Percentiles rank a stretch among this genome's conserved stretches.
Conservation (phyloP, 345 rosid species). For the Eucalyptus curtisii region DNA sequence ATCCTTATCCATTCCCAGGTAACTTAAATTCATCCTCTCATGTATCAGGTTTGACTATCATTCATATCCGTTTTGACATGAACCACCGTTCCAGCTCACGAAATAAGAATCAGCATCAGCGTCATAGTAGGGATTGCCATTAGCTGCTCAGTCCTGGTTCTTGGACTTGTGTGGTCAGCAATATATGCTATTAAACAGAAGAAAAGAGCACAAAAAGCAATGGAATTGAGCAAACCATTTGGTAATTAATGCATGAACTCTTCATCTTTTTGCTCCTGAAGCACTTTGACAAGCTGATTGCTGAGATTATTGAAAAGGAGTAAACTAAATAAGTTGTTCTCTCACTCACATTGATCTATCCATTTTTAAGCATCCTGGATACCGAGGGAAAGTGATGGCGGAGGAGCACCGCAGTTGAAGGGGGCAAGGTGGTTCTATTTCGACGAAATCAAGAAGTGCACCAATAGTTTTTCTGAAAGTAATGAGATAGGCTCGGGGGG, state of each 20-base stretch:
- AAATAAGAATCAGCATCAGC: constrained; percentile 26
- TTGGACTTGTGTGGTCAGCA: constrained; percentile 56
- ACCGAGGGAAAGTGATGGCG: constrained; percentile 66
- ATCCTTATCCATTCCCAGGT: constrained; percentile 83
- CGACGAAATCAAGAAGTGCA: constrained; percentile 78
- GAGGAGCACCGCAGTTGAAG: constrained; percentile 82
- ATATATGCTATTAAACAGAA: constrained; percentile 74
- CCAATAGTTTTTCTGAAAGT: constrained; percentile 49
- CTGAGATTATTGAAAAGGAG: neutral
- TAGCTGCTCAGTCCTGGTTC: constrained; percentile 34
- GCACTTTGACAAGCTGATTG: neutral
- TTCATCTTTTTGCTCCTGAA: neutral
- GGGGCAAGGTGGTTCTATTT: constrained; percentile 96
- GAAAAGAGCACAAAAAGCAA: constrained; percentile 88
- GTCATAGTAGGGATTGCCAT: constrained; percentile 35
- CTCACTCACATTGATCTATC: neutral
- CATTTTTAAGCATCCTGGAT: constrained; percentile 71
- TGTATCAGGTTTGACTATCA: neutral
- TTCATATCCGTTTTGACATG: constrained; percentile 13
- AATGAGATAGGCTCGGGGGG: constrained; percentile 92
- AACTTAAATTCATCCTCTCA: neutral
- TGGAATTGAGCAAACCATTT: constrained; percentile 68
- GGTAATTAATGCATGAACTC: constrained; percentile 24
- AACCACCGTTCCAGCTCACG: neutral
- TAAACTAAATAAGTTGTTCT: neutral